phyloP scores from a whole-genome alignment of 345 rosid genomes.

The Cardamine occulta region DNA sequence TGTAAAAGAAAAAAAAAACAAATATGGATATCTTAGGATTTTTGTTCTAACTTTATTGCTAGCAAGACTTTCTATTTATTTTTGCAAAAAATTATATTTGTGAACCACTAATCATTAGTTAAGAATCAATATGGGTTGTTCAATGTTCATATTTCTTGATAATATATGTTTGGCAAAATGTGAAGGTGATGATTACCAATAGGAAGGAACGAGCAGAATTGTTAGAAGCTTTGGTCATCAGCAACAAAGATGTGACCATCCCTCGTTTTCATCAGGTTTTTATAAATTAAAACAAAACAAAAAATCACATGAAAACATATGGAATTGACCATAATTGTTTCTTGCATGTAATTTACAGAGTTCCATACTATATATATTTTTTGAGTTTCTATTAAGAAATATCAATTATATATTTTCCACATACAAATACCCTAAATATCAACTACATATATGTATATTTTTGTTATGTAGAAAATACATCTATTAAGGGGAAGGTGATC shows the following conservation, averaged over 20 bases:
- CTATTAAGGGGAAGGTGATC: constrained; percentile 89
- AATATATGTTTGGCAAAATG: not conserved
- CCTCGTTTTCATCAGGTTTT: constrained; percentile 66
- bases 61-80: not conserved
- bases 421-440: not conserved
- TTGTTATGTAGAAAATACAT: constrained; percentile 70
- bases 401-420: not conserved
- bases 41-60: not conserved
- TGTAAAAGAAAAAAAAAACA: not conserved
- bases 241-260: constrained; percentile 63
- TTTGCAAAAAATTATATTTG: not conserved
- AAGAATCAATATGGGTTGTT: not conserved
- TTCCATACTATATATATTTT: no score
- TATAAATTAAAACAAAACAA: not conserved
- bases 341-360: no score
- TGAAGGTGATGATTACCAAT: constrained; percentile 84
- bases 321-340: not conserved
- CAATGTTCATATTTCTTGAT: not conserved
- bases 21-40: not conserved
- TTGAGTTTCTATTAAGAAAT: not conserved
- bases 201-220: constrained; percentile 85
- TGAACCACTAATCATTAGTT: not conserved
- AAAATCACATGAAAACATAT: not conserved
- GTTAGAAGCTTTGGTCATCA: constrained; percentile 67
- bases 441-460: not conserved